Evolutionary conservation across 176 grass and related monocot species (phyloP), one percentile per base, ranked within the genome.

Genomic region (Aegilops sharonensis): DNA sequence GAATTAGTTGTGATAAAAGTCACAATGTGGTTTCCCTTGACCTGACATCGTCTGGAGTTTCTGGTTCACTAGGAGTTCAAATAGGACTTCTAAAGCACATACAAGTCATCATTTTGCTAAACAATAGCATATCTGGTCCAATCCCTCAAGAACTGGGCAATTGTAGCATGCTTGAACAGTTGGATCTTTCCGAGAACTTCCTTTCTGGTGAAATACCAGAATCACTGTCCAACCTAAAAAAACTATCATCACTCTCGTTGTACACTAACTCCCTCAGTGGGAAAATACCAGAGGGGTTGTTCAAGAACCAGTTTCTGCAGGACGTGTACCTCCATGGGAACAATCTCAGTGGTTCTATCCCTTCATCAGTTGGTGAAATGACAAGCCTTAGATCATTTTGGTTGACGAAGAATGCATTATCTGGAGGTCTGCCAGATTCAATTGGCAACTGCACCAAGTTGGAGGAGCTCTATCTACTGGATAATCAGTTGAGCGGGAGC

Each of bases 141-240:
- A 93, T 93, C 20, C 89, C 94, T 8, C 73, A 42, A 15, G 91
- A 95, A 81, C 32, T 98, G 62, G 85, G 87, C 27, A 87, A 87
- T 62, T 98, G 95, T 72, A 90, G 15, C 34, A 74, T 70, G 66
- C 76, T 98, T 86, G 80, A 87, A 61, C 25, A 64, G 45, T 78
- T 98, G 70, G 83, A 95, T 75, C 79, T 98, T 30, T 90, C 93
- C 1, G 7, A 1, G 5, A 98, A 98, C 69, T 34, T 34, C 6
- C 52, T 98, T 89, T 93, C 92, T 5, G 91, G 89, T 29, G 52
- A 90, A 68, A 98, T 97, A 70, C 95, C 92, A 86, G 68, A 74
- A 82, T 89, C 75, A 52, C 81, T 97, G 50, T 32, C 54, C 0
- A 90, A 95, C 76, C 74, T 95, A 35, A 88, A 88, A 12, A 87